Evolutionary conservation across 2,329 filamentous ascomycete genomes (phyloP), one percentile per base, ranked within the genome.

Genomic region (Penicillium sclerotiorum): DNA sequence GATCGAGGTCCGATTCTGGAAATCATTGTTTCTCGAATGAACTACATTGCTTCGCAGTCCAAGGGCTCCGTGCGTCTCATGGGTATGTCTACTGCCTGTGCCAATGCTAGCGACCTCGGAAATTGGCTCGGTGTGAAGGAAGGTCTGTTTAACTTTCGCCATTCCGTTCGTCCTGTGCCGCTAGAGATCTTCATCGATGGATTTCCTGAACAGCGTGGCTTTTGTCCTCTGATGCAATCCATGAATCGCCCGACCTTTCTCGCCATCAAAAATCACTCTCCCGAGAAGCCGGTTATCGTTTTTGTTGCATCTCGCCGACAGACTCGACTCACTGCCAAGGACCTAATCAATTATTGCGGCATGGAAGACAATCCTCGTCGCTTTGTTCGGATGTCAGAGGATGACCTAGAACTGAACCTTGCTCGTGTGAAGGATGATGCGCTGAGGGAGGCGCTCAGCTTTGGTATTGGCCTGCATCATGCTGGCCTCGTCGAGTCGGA

Each of bases 11-110:
- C 95, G 1, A 99, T 99, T 81, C 78, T 99, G 42, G 94, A 99
- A 73, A 99, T 99, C 62, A 99, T 99, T 57, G 95, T 86, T 2
- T 82, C 79, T 60, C 81, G 87, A 61, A 97, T 99, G 95, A 99
- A 99, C 69, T 99, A 97, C 69, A 99, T 99, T 63, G 94, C 93
- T 1, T 89, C 92, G 2, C 91, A 95, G 54, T 95, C 90, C 33
- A 91, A 95, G 64, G 90, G 87, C 44, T 84, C 90, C 0, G 93
- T 99, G 18, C 84, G 94, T 4, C 78, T 99, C 5, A 81, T 99
- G 55, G 94, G 94, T n/a, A 99, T 99, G 95, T 99, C 94, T 2
- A 99, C 94, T 15, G 95, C 94, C 8, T 97, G 93, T 63, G 94
- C 94, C 12, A 99, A 99, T 66, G 94, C 95, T 2, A 89, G 84